Base-by-base conservation (phyloP, 768 basidiomycete genomes). In the Pulveroboletus sp. region DNA sequence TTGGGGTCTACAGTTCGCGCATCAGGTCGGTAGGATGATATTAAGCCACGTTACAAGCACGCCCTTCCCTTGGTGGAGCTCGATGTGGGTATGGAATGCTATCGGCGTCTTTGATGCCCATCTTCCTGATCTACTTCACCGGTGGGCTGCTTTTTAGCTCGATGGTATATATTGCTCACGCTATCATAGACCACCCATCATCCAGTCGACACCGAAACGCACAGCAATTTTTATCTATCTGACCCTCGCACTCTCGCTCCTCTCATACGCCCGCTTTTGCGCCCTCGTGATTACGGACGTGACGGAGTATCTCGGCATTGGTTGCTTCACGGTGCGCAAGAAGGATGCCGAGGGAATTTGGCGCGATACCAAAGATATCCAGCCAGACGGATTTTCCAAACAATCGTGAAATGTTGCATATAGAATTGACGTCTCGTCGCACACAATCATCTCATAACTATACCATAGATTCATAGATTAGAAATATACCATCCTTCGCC, bases 1-100 rank as follows among this genome's bases (percentile, higher is more conserved):
- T 17, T 98, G 94, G 94, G 95, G 94, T n/a, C 66, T 90, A 44
- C 87, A 90, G 66, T 90, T 91, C 56, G 86, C 88, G 24, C 89
- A 90, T 55, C 86, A 94, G 64, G 94, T 97, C 32, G 91, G 92
- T 11, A 74, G 86, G 56, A 88, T 98, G 76, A 98, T 97, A 60
- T 72, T 97, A 39, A 90, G 94, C 1, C 97, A 98, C 67, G 83
- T 97, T 24, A 94, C 94, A 43, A 82, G 81, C 53, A 73, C 78
- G 37, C 72, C 81, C 5, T 95, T 97, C 74, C 97, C 97, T 0
- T 73, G 78, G 62, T 94, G 87, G 81, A 89, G 94, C 63, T 80
- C 78, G 60, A 80, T 94, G 65, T 94, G 94, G 85, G 65, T 91
- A 8, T 90, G 87, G 82, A 89, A 81, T 53, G 64, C 82, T 3